Conservation (phyloP, 306 rosid species). For the Sesbania bispinosa region DNA sequence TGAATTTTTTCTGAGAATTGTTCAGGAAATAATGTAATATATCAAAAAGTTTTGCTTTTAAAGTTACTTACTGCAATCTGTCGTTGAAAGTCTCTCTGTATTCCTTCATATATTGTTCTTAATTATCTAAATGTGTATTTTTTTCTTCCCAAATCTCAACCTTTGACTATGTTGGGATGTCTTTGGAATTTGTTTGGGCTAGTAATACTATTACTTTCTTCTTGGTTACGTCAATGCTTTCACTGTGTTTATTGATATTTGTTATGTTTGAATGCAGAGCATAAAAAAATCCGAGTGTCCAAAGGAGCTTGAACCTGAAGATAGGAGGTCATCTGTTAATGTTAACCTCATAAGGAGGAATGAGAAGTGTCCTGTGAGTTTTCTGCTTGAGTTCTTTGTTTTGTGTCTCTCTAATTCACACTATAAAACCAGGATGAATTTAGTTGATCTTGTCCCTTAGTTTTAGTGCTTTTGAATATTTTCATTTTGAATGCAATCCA, state of each 20-base stretch:
- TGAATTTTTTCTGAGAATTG: background rate
- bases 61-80: background rate
- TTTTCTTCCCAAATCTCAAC: background rate
- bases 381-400: background rate
- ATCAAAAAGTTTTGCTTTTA: background rate
- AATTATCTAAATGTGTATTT: background rate
- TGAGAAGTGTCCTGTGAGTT: constrained; percentile 64
- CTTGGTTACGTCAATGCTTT: background rate
- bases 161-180: background rate
- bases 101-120: background rate
- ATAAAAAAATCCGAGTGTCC: constrained; percentile 75
- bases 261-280: constrained; percentile 48
- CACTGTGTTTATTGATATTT: background rate
- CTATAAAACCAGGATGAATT: background rate
- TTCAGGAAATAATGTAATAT: background rate
- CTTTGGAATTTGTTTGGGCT: background rate
- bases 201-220: background rate
- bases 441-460: background rate
- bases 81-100: background rate
- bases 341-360: constrained; percentile 67
- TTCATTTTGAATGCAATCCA: background rate
- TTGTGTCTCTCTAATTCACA: background rate
- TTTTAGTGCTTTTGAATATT: background rate
- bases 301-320: constrained; percentile 74
- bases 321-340: constrained; percentile 60